phyloP scores from a whole-genome alignment of 1,284 basidiomycete genomes.

The Cryptococcus sp. region DNA sequence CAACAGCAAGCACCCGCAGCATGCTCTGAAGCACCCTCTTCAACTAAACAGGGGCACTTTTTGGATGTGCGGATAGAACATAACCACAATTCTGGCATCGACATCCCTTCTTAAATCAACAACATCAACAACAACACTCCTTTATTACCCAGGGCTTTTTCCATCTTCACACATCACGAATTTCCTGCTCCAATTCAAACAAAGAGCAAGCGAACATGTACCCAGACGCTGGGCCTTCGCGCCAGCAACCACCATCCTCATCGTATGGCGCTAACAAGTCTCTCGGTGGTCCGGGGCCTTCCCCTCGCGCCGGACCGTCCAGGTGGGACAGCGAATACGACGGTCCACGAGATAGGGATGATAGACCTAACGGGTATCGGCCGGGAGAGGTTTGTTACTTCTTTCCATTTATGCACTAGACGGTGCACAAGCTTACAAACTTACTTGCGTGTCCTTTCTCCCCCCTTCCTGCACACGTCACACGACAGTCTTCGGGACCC shows the following conservation, averaged over 20 bases:
- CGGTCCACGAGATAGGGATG: constrained; percentile 9
- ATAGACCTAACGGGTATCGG: constrained; percentile 7
- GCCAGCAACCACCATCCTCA: constrained; percentile 8
- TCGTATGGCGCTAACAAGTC: constrained; percentile 1
- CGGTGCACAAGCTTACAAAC: neutral
- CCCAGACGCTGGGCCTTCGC: constrained; percentile 27
- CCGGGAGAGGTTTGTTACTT: constrained; percentile 11
- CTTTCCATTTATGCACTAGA: neutral
- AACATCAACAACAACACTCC: too few relatives aligned
- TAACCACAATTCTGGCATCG: too few relatives aligned
- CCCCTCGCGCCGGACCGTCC: neutral
- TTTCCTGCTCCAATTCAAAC: too few relatives aligned
- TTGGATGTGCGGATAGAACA: too few relatives aligned
- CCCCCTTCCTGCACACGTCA: neutral
- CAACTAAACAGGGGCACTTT: too few relatives aligned
- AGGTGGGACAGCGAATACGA: constrained; percentile 1
- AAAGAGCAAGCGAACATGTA: constrained; percentile 12
- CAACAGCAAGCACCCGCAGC: too few relatives aligned
- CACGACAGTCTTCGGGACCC: neutral
- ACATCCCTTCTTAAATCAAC: too few relatives aligned
- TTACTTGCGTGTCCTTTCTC: neutral
- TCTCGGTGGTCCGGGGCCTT: neutral
- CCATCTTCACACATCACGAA: too few relatives aligned
- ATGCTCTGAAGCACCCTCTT: too few relatives aligned
- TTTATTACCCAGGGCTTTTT: too few relatives aligned